Evolutionary conservation across 306 rosid species (phyloP), one percentile per base, ranked within the genome.

Genomic region (Cyamopsis tetragonoloba): DNA sequence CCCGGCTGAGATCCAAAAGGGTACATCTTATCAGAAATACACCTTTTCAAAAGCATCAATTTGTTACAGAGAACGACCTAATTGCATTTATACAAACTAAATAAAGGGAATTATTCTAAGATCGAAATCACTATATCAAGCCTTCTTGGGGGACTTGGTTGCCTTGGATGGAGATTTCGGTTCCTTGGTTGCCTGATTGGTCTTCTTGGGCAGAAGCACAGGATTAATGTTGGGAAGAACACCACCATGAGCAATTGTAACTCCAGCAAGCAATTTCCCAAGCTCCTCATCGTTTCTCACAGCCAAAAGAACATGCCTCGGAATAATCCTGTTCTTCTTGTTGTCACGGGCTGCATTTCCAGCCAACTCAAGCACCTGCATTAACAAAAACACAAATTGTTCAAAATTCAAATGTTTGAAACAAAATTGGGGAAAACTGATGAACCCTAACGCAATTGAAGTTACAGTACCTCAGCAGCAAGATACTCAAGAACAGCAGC

Each of bases 341-440:
- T 88, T 91, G 31, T 91, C 97, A 3, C 97, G 68, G 1, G 97
- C 97, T 0, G 97, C 97, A 77, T 91, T 91, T 57, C 97, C 97
- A 38, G 97, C 97, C 76, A 91, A 78, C 22, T 91, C 96, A 74
- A 91, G 70, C 18, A 91, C 93, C 96, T 91, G 9, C 50, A 35
- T n/a, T 5, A 14, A 0, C 0, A 18, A 28, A 1, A n/a, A n/a
- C 89, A 44, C 23, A 44, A n/a, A n/a, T n/a, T n/a, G n/a, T n/a
- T 7, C 4, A 8, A 15, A 4, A n/a, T 3, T 5, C 50, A 13
- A 17, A 42, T 12, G 6, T 3, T 42, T 2, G 4, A 0, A 17
- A 46, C 12, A 6, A 17, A 46, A 2, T 7, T 4, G 0, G 0
- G 11, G 0, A 17, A 46, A 46, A 46, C 2, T 2, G 3, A 1